A percentile compares a stretch with the other conserved stretches of the same genome.
Evolutionary conservation across 148 eudicot genomes (phyloP).

Genomic region (Pharnaceum exiguum): DNA sequence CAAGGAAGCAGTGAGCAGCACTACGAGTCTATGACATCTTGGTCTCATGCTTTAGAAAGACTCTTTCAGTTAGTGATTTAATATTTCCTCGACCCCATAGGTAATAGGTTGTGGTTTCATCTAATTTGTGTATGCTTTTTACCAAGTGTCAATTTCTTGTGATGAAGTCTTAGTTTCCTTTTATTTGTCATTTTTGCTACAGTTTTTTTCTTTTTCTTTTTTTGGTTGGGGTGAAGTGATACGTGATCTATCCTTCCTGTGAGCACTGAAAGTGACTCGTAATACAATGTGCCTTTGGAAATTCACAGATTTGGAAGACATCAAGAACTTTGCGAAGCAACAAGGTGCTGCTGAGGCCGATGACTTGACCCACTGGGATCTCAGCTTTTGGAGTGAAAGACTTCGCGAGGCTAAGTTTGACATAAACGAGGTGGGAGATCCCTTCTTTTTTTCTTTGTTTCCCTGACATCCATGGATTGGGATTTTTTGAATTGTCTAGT

Average conservation of each 20-base stretch:
- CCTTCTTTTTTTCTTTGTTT: conserved; percentile 8
- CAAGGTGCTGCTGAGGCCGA: conserved; percentile 87
- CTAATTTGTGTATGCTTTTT: no score
- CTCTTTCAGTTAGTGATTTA: no score
- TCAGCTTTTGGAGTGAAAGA: conserved; percentile 95
- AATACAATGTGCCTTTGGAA: background rate
- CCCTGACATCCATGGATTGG: background rate
- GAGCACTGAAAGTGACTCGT: background rate
- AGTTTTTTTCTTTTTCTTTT: background rate
- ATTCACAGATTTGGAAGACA: conserved; percentile 77
- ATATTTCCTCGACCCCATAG: no score
- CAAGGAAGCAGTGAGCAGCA: no score
- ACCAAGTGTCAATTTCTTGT: no score
- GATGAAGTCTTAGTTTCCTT: no score
- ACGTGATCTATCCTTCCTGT: background rate
- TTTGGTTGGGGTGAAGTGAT: background rate
- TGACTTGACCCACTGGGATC: conserved; percentile 79
- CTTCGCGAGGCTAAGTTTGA: conserved; percentile 93
- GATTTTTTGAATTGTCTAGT: background rate
- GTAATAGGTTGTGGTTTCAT: no score
- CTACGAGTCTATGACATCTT: no score
- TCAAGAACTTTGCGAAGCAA: conserved; percentile 58
- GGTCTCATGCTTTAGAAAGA: no score
- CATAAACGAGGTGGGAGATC: conserved; percentile 74
- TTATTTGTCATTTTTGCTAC: no score